Base-by-base conservation (phyloP, 192 early-diverging fungal species). In the Umbelopsis ramanniana region DNA sequence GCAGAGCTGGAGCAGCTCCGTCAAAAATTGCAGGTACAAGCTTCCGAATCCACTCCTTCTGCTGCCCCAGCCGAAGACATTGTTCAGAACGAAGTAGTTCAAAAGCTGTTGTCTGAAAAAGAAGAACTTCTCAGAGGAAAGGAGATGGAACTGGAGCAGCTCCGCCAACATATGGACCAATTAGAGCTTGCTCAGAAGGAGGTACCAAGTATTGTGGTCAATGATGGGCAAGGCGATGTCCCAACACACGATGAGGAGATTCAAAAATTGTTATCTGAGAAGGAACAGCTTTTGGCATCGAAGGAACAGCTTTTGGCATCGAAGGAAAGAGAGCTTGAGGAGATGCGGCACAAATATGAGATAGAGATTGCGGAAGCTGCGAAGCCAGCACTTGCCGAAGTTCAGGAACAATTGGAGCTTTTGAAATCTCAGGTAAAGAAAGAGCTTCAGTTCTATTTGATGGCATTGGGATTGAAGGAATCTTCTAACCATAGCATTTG, bases 331-430 rank as follows among this genome's bases (percentile, higher is more conserved):
- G 57, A 63, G 12, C 57, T 63, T 37, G 57, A 11, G 14, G 57
- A 63, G 0, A 19, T 63, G 57, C 23, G 33, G 37, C 57, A 37
- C 24, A 63, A 68, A 37, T 74, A 69, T 60, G 48, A 72, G 21
- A 14, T 37, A 7, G 77, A 79, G 45, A 38, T 46, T n/a, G 77
- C 77, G 8, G 77, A 79, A 45, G 68, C 74, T 4, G 54, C 71
- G 11, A 79, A 71, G 67, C 77, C 77, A 52, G 77, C 77, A 9
- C 54, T 79, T 22, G 55, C 71, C 23, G 73, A 79, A 52, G 77
- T 79, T 4, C 67, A 69, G 19, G n/a, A 29, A 14, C 77, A 78
- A 46, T 21, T 78, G 9, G 66, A 78, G n/a, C 69, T 72, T 21
- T 63, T 78, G 67, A 74, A 74, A 43, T 67, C 24, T 17, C 35